Evolutionary conservation across 2,329 filamentous ascomycete species (phyloP).

Genomic region (Pseudopyricularia cyperi): DNA sequence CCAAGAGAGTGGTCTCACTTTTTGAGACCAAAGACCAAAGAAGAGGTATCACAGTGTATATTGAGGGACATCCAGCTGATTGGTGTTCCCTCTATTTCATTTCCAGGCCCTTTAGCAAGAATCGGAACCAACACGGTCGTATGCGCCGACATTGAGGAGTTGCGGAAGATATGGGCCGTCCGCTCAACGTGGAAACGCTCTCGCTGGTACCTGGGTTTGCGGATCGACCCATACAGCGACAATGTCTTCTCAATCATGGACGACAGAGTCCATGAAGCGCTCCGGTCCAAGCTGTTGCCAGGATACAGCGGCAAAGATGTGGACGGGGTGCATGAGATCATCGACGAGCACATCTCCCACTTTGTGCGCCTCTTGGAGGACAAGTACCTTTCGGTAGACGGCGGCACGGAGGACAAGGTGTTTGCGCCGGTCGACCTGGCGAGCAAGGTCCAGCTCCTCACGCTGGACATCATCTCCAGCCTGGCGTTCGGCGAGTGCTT

Average conservation of each 20-base stretch:
- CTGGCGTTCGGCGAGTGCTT: constrained; percentile 31
- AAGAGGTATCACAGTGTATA: neutral
- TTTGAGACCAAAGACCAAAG: neutral
- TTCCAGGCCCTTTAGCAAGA: neutral
- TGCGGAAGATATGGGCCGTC: constrained; percentile 16
- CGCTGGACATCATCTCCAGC: constrained; percentile 35
- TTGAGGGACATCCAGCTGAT: neutral
- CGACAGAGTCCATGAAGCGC: constrained; percentile 25
- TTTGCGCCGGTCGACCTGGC: constrained; percentile 23
- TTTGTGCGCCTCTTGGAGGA: constrained; percentile 29
- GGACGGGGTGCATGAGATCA: constrained; percentile 15
- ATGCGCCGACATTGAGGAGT: constrained; percentile 14
- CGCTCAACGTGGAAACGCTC: constrained; percentile 13
- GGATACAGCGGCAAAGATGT: constrained; percentile 17
- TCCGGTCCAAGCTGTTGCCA: constrained; percentile 21
- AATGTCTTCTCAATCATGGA: constrained; percentile 36
- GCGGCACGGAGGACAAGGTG: neutral
- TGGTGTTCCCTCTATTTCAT: neutral
- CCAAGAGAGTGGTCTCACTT: neutral
- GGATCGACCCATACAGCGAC: constrained; percentile 34
- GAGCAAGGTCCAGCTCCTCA: constrained; percentile 32
- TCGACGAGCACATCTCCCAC: constrained; percentile 31
- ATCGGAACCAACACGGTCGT: constrained; percentile 14
- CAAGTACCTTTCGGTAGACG: neutral
- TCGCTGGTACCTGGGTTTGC: constrained; percentile 31